Evolutionary conservation across 2,329 filamentous ascomycete species (phyloP).

Genomic region (Ceratocystis papillata): DNA sequence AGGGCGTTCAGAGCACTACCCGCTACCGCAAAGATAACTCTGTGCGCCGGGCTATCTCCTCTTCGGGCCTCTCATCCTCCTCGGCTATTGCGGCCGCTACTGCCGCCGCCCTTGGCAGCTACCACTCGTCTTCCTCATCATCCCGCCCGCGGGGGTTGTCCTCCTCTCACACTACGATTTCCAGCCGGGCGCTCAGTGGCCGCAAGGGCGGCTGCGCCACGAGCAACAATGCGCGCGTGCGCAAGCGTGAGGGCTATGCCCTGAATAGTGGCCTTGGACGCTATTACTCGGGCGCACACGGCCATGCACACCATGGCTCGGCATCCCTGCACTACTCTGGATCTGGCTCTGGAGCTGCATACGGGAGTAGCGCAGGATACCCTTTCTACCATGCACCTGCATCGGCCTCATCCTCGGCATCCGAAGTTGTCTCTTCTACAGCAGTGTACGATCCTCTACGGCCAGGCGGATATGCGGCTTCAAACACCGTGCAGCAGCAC

Average conservation of each 20-base stretch:
- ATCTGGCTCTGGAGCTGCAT: conserved; percentile 18
- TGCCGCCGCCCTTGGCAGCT: background rate
- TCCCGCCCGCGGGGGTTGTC: background rate
- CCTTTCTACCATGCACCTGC: background rate
- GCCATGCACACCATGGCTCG: background rate
- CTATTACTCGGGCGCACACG: conserved; percentile 17
- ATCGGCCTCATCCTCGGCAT: background rate
- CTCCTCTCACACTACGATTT: conserved; percentile 15
- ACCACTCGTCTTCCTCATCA: background rate
- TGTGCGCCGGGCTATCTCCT: conserved; percentile 25
- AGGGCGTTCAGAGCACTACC: conserved; percentile 79
- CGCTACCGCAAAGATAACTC: conserved; percentile 51
- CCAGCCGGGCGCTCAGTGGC: conserved; percentile 30
- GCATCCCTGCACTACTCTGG: conserved; percentile 16
- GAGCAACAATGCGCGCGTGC: conserved; percentile 26
- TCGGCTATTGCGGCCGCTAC: background rate
- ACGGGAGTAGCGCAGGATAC: conserved; percentile 2
- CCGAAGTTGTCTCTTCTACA: background rate
- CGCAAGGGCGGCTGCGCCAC: conserved; percentile 32
- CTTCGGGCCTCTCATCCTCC: conserved; percentile 12
- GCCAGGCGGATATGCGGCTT: background rate
- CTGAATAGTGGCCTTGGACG: background rate
- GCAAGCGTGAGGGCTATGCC: conserved; percentile 19
- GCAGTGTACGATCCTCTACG: background rate
- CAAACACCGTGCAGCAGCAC: background rate